Percentiles rank a stretch among this genome's conserved stretches.
Conservation (phyloP, 2,329 filamentous ascomycete species). For the Fusarium zealandicum region DNA sequence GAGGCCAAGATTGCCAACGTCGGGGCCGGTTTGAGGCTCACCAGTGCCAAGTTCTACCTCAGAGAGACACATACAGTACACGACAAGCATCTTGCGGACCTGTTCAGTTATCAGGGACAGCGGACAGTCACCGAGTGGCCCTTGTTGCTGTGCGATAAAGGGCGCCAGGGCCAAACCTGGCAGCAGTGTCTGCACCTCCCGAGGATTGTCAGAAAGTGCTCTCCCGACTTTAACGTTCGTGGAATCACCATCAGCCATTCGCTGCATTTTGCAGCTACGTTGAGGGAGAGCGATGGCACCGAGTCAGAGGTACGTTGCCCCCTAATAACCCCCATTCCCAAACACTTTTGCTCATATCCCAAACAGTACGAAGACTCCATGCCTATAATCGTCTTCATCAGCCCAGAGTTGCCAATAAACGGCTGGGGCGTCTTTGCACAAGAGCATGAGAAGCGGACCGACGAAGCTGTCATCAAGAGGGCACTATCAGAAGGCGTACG, state of each 20-base stretch:
- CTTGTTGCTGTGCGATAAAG: background rate
- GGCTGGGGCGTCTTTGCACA: slow-evolving; percentile 7
- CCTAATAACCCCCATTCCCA: accelerated
- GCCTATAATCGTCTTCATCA: slow-evolving; percentile 3
- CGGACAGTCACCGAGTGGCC: slow-evolving; percentile 3
- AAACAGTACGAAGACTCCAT: background rate
- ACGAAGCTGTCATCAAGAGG: background rate
- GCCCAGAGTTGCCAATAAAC: slow-evolving; percentile 6
- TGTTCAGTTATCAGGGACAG: background rate
- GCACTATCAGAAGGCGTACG: slow-evolving; percentile 3
- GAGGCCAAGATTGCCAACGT: background rate
- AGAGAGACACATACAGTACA: background rate
- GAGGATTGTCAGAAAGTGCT: background rate
- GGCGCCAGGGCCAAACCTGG: background rate
- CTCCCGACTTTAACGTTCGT: slow-evolving; percentile 1
- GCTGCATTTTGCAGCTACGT: background rate
- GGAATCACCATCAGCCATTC: slow-evolving; percentile 2
- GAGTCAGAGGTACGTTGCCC: slow-evolving; percentile 1
- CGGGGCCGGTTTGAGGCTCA: background rate
- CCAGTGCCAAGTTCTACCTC: background rate
- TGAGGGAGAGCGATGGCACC: background rate
- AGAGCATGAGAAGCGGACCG: background rate
- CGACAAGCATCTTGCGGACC: background rate
- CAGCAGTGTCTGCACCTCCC: slow-evolving; percentile 5
- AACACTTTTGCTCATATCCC: background rate